phyloP scores from a whole-genome alignment of 805 yeast species.

The Saccharomycopsis synnaedendra region DNA sequence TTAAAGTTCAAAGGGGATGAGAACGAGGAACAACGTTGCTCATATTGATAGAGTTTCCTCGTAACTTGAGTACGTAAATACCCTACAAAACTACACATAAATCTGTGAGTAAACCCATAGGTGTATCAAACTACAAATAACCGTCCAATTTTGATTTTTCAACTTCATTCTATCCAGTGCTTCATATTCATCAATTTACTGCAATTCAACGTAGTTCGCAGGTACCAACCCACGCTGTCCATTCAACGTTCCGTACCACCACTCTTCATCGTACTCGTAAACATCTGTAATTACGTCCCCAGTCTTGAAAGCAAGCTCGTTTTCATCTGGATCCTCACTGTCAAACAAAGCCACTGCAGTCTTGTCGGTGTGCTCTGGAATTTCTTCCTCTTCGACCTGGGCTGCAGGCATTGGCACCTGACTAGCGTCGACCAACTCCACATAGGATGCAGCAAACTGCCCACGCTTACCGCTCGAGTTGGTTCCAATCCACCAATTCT shows the following conservation, averaged over 20 bases:
- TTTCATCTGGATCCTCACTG: conserved; percentile 87
- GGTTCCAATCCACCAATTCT: conserved; percentile 42
- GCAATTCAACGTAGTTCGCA: conserved; percentile 63
- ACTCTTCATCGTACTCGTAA: conserved; percentile 85
- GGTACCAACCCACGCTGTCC: conserved; percentile 88
- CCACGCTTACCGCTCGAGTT: conserved; percentile 30
- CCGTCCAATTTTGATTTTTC: too few relatives aligned
- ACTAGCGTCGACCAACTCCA: conserved; percentile 27
- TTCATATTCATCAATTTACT: background rate
- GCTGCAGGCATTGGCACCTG: conserved; percentile 19
- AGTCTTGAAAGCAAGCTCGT: conserved; percentile 76
- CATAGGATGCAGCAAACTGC: conserved; percentile 36
- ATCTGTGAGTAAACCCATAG: too few relatives aligned
- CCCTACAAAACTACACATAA: too few relatives aligned
- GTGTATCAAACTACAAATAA: too few relatives aligned
- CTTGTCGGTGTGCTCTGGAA: conserved; percentile 21
- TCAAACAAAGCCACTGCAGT: conserved; percentile 61
- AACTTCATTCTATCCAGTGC: background rate
- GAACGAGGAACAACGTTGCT: too few relatives aligned
- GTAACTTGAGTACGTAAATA: too few relatives aligned
- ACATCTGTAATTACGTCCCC: conserved; percentile 75
- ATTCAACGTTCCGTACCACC: conserved; percentile 88
- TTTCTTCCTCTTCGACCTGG: conserved; percentile 19
- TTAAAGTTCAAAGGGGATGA: too few relatives aligned
- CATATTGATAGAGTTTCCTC: too few relatives aligned